phyloP scores from a whole-genome alignment of 169 alveolate species.

The Plasmodium ovale region DNA sequence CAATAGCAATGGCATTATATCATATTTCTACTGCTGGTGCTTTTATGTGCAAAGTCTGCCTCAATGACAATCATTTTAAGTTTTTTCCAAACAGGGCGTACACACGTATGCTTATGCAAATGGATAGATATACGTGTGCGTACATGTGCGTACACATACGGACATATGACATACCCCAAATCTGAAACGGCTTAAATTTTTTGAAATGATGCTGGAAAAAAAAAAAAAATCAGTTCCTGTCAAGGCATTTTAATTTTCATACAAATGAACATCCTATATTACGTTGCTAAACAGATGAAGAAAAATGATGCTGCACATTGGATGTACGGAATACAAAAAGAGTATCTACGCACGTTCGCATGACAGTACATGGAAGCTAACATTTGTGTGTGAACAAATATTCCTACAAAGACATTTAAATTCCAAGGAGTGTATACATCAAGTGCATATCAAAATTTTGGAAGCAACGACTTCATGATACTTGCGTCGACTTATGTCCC shows the following conservation, averaged over 20 bases:
- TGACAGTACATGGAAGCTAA: too few species aligned
- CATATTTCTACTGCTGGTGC: conserved; percentile 10
- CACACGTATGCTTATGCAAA: not conserved
- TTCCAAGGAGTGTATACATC: too few species aligned
- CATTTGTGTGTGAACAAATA: too few species aligned
- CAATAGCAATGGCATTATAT: conserved; percentile 63
- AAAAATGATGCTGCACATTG: too few species aligned
- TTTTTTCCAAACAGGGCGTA: not conserved
- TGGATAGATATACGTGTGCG: not conserved
- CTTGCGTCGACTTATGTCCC: too few species aligned
- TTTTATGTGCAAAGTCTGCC: conserved; percentile 1
- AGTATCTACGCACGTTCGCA: too few species aligned
- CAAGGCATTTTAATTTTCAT: conserved; percentile 6
- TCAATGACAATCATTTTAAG: conserved; percentile 21
- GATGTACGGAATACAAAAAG: too few species aligned
- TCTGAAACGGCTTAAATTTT: not conserved
- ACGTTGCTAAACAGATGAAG: not conserved
- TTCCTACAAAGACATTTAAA: too few species aligned
- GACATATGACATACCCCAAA: not conserved
- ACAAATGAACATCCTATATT: not conserved
- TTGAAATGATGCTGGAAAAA: not conserved
- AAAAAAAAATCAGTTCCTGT: not conserved
- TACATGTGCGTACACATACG: not conserved
- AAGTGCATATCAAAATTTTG: too few species aligned
- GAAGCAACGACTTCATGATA: too few species aligned